phyloP scores from a whole-genome alignment of 1,139 yeast species.

The Candida buenavistaensis region DNA sequence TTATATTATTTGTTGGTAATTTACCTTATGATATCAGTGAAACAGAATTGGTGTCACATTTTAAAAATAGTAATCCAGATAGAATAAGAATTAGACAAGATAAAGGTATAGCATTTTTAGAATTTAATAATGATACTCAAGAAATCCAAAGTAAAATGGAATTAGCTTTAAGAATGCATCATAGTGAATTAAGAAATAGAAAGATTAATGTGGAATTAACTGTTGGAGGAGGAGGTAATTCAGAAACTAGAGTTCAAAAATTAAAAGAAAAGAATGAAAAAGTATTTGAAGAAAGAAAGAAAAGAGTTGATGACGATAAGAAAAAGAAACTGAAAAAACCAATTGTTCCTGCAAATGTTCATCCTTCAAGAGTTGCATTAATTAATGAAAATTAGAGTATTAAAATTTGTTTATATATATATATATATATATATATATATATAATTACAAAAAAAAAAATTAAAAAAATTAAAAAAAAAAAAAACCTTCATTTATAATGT shows the following conservation, averaged over 20 bases:
- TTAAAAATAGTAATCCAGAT: slow-evolving; percentile 72
- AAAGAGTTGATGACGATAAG: slow-evolving; percentile 32
- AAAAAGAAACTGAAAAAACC: slow-evolving; percentile 30
- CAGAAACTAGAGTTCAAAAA: slow-evolving; percentile 66
- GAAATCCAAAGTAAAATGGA: slow-evolving; percentile 82
- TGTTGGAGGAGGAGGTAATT: slow-evolving; percentile 98
- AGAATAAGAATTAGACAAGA: slow-evolving; percentile 75
- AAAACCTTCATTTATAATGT: background rate
- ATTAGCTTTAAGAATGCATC: slow-evolving; percentile 80
- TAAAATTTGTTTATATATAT: background rate
- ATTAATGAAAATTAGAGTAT: slow-evolving; percentile 22
- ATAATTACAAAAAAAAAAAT: background rate
- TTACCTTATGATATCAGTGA: slow-evolving; percentile 72
- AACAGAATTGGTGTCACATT: slow-evolving; percentile 68
- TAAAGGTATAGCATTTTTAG: slow-evolving; percentile 91
- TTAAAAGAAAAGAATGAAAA: slow-evolving; percentile 77
- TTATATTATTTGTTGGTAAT: slow-evolving; percentile 88
- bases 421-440: background rate
- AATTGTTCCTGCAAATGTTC: slow-evolving; percentile 41
- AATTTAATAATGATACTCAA: slow-evolving; percentile 62
- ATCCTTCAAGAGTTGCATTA: slow-evolving; percentile 58
- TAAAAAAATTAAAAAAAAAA: slow-evolving; percentile 7
- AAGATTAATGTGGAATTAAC: slow-evolving; percentile 93
- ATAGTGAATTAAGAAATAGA: slow-evolving; percentile 62
- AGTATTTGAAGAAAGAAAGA: slow-evolving; percentile 62